Evolutionary conservation across 306 rosid genomes (phyloP).

Genomic region (Pterocarpus santalinus): DNA sequence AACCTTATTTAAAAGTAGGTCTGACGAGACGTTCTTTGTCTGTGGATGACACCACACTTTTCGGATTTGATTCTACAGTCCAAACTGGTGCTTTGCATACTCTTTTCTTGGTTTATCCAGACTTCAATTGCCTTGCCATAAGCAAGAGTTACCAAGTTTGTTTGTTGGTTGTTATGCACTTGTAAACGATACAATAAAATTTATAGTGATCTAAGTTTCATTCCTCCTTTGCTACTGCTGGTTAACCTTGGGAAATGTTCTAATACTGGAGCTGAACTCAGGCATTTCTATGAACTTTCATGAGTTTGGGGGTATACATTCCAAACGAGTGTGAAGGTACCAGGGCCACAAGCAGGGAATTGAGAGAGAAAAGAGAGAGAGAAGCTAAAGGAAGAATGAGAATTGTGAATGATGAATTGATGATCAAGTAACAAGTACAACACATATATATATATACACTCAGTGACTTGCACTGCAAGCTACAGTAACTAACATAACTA

Average conservation of each 20-base stretch:
- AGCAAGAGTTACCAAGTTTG: constrained; percentile 30
- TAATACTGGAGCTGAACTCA: constrained; percentile 28
- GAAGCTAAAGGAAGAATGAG: too few relatives aligned
- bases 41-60: constrained; percentile 8
- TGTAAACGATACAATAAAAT: constrained; percentile 18
- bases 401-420: too few relatives aligned
- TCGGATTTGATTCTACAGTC: constrained; percentile 10
- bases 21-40: constrained; percentile 2
- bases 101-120: constrained; percentile 1
- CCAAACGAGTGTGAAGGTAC: too few relatives aligned
- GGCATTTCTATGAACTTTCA: neutral
- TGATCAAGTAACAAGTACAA: too few relatives aligned
- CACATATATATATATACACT: too few relatives aligned
- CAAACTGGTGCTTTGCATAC: constrained; percentile 27
- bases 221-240: neutral
- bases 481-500: too few relatives aligned
- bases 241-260: constrained; percentile 9
- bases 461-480: too few relatives aligned
- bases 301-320: neutral
- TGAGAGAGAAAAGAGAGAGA: too few relatives aligned
- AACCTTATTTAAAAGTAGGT: neutral
- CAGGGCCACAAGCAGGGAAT: too few relatives aligned
- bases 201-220: constrained; percentile 18
- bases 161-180: neutral
- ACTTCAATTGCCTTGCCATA: neutral